Base-by-base conservation (phyloP, 1,139 yeast genomes). In the Lodderomyces theae region DNA sequence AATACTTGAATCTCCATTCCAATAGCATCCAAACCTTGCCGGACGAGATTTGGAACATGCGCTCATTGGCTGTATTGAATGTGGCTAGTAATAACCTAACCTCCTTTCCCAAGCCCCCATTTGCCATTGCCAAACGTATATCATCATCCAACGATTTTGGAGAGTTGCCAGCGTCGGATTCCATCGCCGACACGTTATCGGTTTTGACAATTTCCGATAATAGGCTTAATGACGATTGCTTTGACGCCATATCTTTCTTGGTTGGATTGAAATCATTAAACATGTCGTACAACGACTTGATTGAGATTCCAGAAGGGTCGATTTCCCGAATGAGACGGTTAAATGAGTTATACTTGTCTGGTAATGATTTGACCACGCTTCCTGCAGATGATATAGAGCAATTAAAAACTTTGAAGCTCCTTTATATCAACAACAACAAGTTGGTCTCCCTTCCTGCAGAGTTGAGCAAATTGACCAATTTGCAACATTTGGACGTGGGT, bases 401-500 rank as follows among this genome's bases (percentile, higher is more conserved):
- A 12, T 68, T 89, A 51, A 69, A 71, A 17, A 67, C 74, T 9
- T 69, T 92, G 51, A 72, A 76, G 42, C 74, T 82, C 1, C 64
- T 94, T 34, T 83, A 76, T 61, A 62, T 88, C 50, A 92, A 92
- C 58, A 86, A 86, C 51, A 94, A 94, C 60, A 86, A 86, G 56
- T 74, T 94, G 50, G 87, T 86, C 38, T 80, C 96, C 0, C 63
- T 94, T 35, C 98, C 98, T 0, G 86, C 96, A 0, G 98, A 92
- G 58, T 64, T 94, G 41, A 82, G 94, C 13, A 82, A 82, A 47
- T 72, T 89, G 42, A 58, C 65, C 1, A 75, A 78, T 26, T 66
- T 94, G 52, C 77, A 76, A 31, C 83, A 82, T 13, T 72, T 94
- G 35, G 99, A 94, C 64, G 94, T 88, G 13, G 96, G 97, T 2